Base-by-base conservation (phyloP, 129 eudicot genomes). In the Artemisia annua region DNA sequence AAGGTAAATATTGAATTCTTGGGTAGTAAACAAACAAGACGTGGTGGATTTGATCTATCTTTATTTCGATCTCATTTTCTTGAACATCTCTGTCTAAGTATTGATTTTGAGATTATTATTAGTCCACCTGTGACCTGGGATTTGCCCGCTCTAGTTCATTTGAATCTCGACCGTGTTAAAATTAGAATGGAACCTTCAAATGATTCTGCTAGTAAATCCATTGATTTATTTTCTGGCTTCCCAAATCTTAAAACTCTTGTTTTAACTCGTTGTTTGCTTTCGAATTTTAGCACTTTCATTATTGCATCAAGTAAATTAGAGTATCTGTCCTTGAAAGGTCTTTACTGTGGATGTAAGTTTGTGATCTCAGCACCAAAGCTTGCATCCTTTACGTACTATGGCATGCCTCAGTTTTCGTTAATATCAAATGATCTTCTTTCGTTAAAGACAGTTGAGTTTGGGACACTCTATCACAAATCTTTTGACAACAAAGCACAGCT, bases 281-380 rank as follows among this genome's bases (percentile, higher is more conserved):
- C 7, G 2, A 16, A 51, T 50, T 32, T 74, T 63, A 15, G 32
- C 64, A 64, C 51, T 5, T 74, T 74, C 64, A 35, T 30, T 18
- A 52, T 74, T 52, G 39, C 22, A 50, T 74, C 71, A 63, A 73
- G 67, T 52, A n/a, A 49, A 7, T 63, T 74, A 63, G 71, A 74
- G 71, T 30, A 10, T 32, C 71, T 74, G 17, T 11, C 70, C 51
- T 10, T 74, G 28, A 19, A 2, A 15, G 35, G 7, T 63, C 39
- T 74, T 51, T 22, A 11, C 8, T 52, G 13, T 3, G n/a, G 52
- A 13, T 39, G 69, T 51, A 6, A 15, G n/a, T 63, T 74, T 74
- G 78, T 63, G 64, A 39, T 74, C 54, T 74, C 22, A 18, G 71
- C 71, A 51, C 78, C 78, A 32, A 74, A 74, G 56, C 71, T 74